phyloP scores from a whole-genome alignment of 148 eudicot species.

The Nepenthes mirabilis region DNA sequence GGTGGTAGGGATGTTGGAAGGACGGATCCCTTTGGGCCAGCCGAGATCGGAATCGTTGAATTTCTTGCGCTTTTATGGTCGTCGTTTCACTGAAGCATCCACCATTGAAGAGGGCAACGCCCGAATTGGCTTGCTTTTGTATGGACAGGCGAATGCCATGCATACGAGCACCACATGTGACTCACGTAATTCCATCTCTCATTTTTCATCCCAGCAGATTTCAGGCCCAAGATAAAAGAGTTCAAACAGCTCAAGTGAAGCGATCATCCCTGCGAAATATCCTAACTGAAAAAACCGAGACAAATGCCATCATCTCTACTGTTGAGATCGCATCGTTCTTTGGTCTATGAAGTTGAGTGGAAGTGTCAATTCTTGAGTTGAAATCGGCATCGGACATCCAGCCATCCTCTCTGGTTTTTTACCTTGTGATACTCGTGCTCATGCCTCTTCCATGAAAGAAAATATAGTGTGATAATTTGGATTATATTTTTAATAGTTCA shows the following conservation, averaged over 20 bases:
- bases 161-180: slow-evolving; percentile 9
- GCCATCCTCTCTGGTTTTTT: too few relatives aligned
- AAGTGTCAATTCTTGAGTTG: too few relatives aligned
- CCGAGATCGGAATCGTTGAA: slow-evolving; percentile 46
- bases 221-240: slow-evolving; percentile 55
- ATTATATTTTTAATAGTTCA: too few relatives aligned
- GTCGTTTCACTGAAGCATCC: slow-evolving; percentile 55
- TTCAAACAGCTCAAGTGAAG: neutral
- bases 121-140: slow-evolving; percentile 7
- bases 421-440: too few relatives aligned
- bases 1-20: slow-evolving; percentile 69
- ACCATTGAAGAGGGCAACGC: slow-evolving; percentile 17
- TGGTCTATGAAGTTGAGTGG: too few relatives aligned
- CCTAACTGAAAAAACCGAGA: too few relatives aligned
- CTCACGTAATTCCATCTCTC: slow-evolving; percentile 21
- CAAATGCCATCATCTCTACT: too few relatives aligned
- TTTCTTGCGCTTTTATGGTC: slow-evolving; percentile 69
- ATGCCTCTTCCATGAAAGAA: too few relatives aligned
- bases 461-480: too few relatives aligned
- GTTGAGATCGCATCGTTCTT: too few relatives aligned
- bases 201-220: slow-evolving; percentile 44
- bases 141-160: slow-evolving; percentile 16
- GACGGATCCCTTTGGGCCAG: slow-evolving; percentile 25
- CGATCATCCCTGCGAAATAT: neutral
- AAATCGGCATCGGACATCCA: too few relatives aligned